A percentile compares a stretch with the other conserved stretches of the same genome.
Conservation (phyloP, 176 grass and related monocot species). For the Oryza coarctata region DNA sequence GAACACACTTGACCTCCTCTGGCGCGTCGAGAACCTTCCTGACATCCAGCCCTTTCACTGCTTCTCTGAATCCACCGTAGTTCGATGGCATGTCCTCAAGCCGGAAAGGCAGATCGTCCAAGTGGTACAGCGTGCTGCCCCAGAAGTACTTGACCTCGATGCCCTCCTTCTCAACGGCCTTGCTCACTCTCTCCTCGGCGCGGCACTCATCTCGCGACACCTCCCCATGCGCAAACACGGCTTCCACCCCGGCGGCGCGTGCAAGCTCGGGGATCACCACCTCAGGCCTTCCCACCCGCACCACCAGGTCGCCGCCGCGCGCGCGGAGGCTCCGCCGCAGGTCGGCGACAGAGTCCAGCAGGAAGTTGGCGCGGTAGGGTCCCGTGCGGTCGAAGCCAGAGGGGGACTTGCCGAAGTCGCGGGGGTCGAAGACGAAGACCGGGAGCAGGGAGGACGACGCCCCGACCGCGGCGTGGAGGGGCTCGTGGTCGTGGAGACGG, state of each 20-base stretch:
- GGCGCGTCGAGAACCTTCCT: slow-evolving; percentile 61
- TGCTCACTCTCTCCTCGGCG: slow-evolving; percentile 65
- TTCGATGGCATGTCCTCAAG: slow-evolving; percentile 70
- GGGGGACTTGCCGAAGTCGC: slow-evolving; percentile 65
- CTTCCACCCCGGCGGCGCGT: slow-evolving; percentile 51
- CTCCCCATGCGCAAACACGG: slow-evolving; percentile 84
- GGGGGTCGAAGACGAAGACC: slow-evolving; percentile 76
- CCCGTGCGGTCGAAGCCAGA: slow-evolving; percentile 77
- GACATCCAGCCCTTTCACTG: slow-evolving; percentile 58
- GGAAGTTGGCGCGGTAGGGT: slow-evolving; percentile 61
- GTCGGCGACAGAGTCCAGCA: slow-evolving; percentile 82
- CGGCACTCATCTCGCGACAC: slow-evolving; percentile 76
- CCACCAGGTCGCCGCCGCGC: slow-evolving; percentile 74
- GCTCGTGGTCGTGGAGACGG: slow-evolving; percentile 79
- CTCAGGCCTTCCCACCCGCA: slow-evolving; percentile 81
- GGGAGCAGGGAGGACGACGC: slow-evolving; percentile 77
- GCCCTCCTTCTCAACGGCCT: slow-evolving; percentile 84
- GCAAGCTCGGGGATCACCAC: slow-evolving; percentile 78
- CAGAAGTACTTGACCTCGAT: slow-evolving; percentile 95
- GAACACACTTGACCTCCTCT: slow-evolving; percentile 82
- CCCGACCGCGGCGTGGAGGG: slow-evolving; percentile 41
- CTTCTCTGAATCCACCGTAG: slow-evolving; percentile 76
- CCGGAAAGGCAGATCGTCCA: slow-evolving; percentile 80
- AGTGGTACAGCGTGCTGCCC: slow-evolving; percentile 87
- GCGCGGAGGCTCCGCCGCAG: slow-evolving; percentile 61